Evolutionary conservation across 1,284 basidiomycete species (phyloP).

Genomic region (Irpex rosettiformis): DNA sequence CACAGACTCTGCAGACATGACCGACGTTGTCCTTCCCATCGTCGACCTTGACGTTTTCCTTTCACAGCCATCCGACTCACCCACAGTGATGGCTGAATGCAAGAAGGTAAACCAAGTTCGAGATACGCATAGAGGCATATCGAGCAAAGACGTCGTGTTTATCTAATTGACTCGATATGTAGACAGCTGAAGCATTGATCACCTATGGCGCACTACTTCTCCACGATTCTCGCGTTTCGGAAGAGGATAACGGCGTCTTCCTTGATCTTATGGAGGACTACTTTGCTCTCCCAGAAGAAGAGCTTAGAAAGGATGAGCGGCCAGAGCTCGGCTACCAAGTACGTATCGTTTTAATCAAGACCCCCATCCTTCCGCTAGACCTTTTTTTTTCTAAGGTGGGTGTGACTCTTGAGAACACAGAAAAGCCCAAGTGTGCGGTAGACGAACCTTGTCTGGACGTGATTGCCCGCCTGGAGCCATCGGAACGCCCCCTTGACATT

Average conservation of each 20-base stretch:
- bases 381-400: constrained; percentile 43
- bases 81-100: constrained; percentile 56
- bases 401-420: constrained; percentile 89
- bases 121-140: not conserved
- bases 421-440: constrained; percentile 84
- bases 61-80: constrained; percentile 41
- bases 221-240: constrained; percentile 79
- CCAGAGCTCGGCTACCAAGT: constrained; percentile 74
- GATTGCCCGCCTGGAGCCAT: constrained; percentile 68
- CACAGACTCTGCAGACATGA: constrained; percentile 19
- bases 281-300: constrained; percentile 67
- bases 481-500: constrained; percentile 82
- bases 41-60: constrained; percentile 81
- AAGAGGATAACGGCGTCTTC: constrained; percentile 75
- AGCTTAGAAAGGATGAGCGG: constrained; percentile 71
- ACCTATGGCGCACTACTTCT: constrained; percentile 80
- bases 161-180: constrained; percentile 2
- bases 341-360: not conserved
- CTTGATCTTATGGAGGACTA: constrained; percentile 86
- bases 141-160: not conserved
- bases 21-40: constrained; percentile 50
- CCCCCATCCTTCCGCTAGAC: not conserved
- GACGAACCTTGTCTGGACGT: constrained; percentile 72
- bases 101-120: constrained; percentile 44
- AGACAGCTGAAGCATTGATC: constrained; percentile 81